Percentiles rank a stretch among this genome's conserved stretches.
These are phyloP conservation scores for Paracoccidioides lutzii DNA, from an alignment of 2,329 filamentous ascomycete species.

Conservation along the genomic window DNA sequence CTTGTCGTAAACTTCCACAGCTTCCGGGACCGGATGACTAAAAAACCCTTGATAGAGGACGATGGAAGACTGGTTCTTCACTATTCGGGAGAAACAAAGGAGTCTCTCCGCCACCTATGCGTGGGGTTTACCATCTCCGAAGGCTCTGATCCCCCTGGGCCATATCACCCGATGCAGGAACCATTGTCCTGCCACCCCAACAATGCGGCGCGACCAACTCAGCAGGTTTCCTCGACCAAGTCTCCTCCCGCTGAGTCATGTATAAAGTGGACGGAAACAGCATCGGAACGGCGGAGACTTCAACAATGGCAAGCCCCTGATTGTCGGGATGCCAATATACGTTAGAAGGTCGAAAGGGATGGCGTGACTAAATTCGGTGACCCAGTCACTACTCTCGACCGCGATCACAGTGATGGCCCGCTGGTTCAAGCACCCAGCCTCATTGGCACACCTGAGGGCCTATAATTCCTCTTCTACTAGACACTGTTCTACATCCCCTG, in stretches of 20 bases:
- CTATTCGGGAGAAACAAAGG: conserved; percentile 40
- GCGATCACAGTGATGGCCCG: conserved; percentile 50
- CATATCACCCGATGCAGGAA: conserved; percentile 37
- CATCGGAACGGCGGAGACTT: conserved; percentile 37
- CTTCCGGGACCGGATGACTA: neutral
- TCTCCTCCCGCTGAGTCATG: conserved; percentile 44
- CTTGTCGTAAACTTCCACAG: too few relatives aligned
- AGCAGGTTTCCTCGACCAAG: conserved; percentile 44
- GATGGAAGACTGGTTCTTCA: conserved; percentile 48
- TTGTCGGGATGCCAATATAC: conserved; percentile 28
- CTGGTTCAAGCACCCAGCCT: conserved; percentile 51
- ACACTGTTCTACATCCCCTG: conserved; percentile 42
- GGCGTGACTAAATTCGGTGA: conserved; percentile 43
- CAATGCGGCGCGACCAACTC: conserved; percentile 52
- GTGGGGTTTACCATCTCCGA: conserved; percentile 44
- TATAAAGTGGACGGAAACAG: conserved; percentile 57
- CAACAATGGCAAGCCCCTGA: conserved; percentile 31
- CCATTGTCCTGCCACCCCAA: conserved; percentile 42
- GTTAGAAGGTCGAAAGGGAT: conserved; percentile 29
- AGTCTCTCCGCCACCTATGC: conserved; percentile 38
- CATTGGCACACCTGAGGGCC: conserved; percentile 26
- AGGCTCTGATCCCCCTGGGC: conserved; percentile 33
- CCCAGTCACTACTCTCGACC: conserved; percentile 45
- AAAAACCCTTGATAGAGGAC: conserved; percentile 12
- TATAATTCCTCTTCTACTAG: conserved; percentile 51